These are phyloP conservation scores for Fagopyrum homotropicum DNA, from an alignment of 148 eudicot genomes.

Conservation along the genomic window DNA sequence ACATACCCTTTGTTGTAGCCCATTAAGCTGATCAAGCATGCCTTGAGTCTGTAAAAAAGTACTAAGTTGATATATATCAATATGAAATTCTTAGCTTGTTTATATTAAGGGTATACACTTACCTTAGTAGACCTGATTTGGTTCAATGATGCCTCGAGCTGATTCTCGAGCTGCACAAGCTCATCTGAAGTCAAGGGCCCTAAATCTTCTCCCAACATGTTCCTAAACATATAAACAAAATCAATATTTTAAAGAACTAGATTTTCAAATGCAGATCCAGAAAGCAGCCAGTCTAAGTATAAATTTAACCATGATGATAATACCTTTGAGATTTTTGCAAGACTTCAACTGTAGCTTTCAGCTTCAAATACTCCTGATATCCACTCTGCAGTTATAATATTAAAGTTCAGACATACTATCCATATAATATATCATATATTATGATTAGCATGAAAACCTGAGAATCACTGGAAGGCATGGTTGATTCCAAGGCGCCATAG, in stretches of 20 bases:
- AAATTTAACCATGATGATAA: background rate
- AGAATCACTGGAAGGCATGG: conserved; percentile 27
- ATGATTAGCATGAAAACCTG: conserved; percentile 24
- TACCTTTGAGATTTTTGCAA: conserved; percentile 62
- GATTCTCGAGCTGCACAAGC: conserved; percentile 62
- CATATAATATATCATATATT: background rate
- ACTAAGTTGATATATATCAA: too few relatives aligned
- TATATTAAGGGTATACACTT: background rate
- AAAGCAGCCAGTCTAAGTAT: background rate
- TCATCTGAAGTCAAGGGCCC: conserved; percentile 41
- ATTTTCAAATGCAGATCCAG: background rate
- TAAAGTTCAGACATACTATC: background rate
- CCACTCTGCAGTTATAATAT: conserved; percentile 25
- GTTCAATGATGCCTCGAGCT: conserved; percentile 51
- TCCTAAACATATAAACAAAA: conserved; percentile 25
- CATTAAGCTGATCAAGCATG: conserved; percentile 51
- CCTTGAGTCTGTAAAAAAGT: conserved; percentile 34
- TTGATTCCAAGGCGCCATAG: conserved; percentile 43
- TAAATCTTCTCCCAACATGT: conserved; percentile 63
- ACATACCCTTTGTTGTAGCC: conserved; percentile 47
- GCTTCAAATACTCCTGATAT: conserved; percentile 61
- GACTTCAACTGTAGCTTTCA: conserved; percentile 57
- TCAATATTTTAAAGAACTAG: too few relatives aligned
- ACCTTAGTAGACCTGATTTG: conserved; percentile 61
- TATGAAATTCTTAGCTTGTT: background rate